Percentiles rank a stretch among this genome's conserved stretches.
Conservation (phyloP, 2,329 filamentous ascomycete genomes). For the Daldinia eschscholtzii region DNA sequence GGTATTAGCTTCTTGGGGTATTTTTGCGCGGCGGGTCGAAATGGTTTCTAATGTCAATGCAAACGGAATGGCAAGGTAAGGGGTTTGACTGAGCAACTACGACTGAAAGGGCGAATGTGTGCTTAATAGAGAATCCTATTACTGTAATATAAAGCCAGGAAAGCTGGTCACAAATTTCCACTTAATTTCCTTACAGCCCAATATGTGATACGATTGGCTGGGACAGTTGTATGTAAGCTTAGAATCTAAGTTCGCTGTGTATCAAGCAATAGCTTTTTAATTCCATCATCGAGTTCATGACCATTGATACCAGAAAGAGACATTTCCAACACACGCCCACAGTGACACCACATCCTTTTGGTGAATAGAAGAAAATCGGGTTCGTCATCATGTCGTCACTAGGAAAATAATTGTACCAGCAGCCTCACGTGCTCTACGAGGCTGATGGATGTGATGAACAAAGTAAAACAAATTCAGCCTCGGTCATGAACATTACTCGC, state of each 20-base stretch:
- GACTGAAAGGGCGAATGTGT: slow-evolving; percentile 22
- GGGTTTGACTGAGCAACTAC: slow-evolving; percentile 15
- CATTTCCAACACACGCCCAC: slow-evolving; percentile 55
- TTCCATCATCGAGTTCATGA: slow-evolving; percentile 57
- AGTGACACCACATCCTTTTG: slow-evolving; percentile 57
- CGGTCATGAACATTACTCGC: slow-evolving; percentile 54
- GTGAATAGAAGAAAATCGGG: slow-evolving; percentile 53
- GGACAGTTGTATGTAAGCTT: slow-evolving; percentile 48
- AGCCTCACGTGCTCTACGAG: slow-evolving; percentile 46
- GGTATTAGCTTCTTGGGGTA: slow-evolving; percentile 15
- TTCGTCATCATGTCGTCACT: slow-evolving; percentile 55
- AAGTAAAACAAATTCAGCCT: slow-evolving; percentile 51
- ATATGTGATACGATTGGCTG: slow-evolving; percentile 46
- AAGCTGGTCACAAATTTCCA: slow-evolving; percentile 32
- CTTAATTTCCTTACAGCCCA: slow-evolving; percentile 38
- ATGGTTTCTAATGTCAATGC: slow-evolving; percentile 16
- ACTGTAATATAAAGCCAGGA: slow-evolving; percentile 27
- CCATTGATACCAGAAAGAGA: slow-evolving; percentile 56
- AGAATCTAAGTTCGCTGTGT: slow-evolving; percentile 53
- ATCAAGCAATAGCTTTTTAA: slow-evolving; percentile 58
- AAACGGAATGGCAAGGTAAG: slow-evolving; percentile 3
- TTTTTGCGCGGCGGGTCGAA: slow-evolving; percentile 14
- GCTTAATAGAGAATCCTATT: slow-evolving; percentile 24
- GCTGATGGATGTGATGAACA: slow-evolving; percentile 47
- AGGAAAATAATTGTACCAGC: slow-evolving; percentile 52